Evolutionary conservation across 345 rosid genomes (phyloP).

Genomic region (Passiflora organensis): DNA sequence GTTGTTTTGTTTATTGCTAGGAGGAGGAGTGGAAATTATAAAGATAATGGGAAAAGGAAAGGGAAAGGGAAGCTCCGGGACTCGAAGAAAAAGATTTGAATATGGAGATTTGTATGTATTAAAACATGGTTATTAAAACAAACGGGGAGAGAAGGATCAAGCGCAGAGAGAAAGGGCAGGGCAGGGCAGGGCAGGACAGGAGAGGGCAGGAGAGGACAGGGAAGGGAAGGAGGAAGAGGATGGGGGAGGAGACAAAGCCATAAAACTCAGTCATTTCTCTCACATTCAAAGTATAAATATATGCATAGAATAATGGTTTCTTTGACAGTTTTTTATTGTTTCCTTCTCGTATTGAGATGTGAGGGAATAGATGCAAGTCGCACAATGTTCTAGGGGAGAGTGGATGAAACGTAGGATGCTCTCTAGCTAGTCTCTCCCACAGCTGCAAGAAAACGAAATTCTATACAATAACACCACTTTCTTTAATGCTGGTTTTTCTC

Average conservation of each 20-base stretch:
- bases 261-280: conserved; percentile 21
- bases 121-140: conserved; percentile 4
- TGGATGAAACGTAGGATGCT: not conserved
- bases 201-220: not conserved
- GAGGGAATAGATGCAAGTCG: not conserved
- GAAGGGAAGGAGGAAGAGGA: not conserved
- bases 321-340: not conserved
- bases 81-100: conserved; percentile 14
- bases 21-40: conserved; percentile 16
- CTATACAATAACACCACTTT: no score
- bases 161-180: not conserved
- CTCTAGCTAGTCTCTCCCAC: no score
- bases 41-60: conserved; percentile 16
- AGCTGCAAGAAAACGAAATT: no score
- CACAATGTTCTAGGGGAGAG: not conserved
- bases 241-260: conserved; percentile 12
- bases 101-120: conserved; percentile 9
- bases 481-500: no score
- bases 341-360: not conserved
- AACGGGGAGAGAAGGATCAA: conserved; percentile 5
- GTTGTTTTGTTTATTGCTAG: conserved; percentile 18
- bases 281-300: conserved; percentile 1
- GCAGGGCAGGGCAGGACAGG: not conserved
- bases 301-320: conserved; percentile 9
- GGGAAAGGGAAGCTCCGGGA: conserved; percentile 13